Evolutionary conservation across 768 basidiomycete genomes (phyloP), one percentile per base, ranked within the genome.

Genomic region (Termitomyces sp.): DNA sequence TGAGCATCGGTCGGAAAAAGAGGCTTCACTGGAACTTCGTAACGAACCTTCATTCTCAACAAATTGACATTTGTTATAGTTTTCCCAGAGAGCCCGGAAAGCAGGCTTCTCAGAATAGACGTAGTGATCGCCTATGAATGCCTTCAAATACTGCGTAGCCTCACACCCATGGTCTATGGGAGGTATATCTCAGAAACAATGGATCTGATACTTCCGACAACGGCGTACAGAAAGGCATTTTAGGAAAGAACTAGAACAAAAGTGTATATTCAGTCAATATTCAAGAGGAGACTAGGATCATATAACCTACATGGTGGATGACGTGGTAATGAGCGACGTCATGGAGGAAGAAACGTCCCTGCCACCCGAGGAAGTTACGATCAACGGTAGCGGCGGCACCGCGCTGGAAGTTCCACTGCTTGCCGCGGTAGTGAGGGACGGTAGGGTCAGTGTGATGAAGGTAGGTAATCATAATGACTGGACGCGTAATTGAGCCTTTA

Each of bases 291-390:
- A 3, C 10, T 27, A 21, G 25, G 8, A 32, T 40, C 48, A 7
- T 5, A 9, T 10, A 39, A 34, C 75, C 42, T 65, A 78, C 79
- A 63, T 85, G 84, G 62, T 85, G 84, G 43, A 84, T 70, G 55
- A 84, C 83, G 65, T 86, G 84, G 63, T 71, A 83, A 63, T 84
- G 83, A 3, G 82, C 80, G 12, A 85, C 80, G 57, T 82, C 80
- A 63, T 84, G 83, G 16, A 86, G 72, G 73, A 85, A 86, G 71
- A 84, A 85, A 23, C 80, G 75, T 2, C 84, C 84, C 64, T 81
- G 79, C 81, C 80, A 83, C 17, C 83, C 83, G 12, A 86, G 71
- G 66, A 86, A 80, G 55, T 74, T 60, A 27, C 82, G 70, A 65
- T 86, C 83, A 23, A 84, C 74, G 4, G 84, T 85, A 1, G 82